Evolutionary conservation across 2,329 filamentous ascomycete species (phyloP), one percentile per base, ranked within the genome.

Genomic region (Xenoacremonium recifei): DNA sequence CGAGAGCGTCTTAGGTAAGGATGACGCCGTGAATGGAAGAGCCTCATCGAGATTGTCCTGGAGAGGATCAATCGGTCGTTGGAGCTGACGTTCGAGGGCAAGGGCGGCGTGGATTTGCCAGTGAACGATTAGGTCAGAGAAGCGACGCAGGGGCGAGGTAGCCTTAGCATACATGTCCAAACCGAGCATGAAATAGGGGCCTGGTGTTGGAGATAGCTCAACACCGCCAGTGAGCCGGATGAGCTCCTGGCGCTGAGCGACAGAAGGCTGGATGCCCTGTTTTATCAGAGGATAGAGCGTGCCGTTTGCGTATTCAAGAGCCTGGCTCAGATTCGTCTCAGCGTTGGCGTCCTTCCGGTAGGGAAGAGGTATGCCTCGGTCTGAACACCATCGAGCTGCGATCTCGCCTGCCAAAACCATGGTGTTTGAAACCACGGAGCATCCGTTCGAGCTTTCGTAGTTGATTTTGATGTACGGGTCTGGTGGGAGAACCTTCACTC

Each of bases 71-170:
- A 67, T 47, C 12, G 39, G 44, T 15, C 57, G 50, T 31, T 55
- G 43, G 18, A 47, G 47, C 27, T 65, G 54, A 7, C 71, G 66
- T 51, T 76, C 72, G 44, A 71, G 62, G 12, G 67, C 64, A 21
- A 86, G 64, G 9, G 78, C 74, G 3, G 75, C 76, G 54, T 84
- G 75, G 47, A 86, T 77, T 60, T 86, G 82, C 79, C 80, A 85
- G 63, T 85, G 82, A 2, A 77, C 72, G 21, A 86, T 58, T 35
- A 86, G 64, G 60, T 87, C 83, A 5, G 69, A 64, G 61, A 76
- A 85, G 32, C 83, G 76, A 23, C 83, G 79, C n/a, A 87, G 70
- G 15, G 83, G 83, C 37, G 78, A 83, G 6, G 83, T 86, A 29
- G 75, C 75, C 51, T 82, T 84, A 44, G 77, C 67, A 60, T 85